Conservation (phyloP, 306 rosid genomes). For the Carpinus viminea region DNA sequence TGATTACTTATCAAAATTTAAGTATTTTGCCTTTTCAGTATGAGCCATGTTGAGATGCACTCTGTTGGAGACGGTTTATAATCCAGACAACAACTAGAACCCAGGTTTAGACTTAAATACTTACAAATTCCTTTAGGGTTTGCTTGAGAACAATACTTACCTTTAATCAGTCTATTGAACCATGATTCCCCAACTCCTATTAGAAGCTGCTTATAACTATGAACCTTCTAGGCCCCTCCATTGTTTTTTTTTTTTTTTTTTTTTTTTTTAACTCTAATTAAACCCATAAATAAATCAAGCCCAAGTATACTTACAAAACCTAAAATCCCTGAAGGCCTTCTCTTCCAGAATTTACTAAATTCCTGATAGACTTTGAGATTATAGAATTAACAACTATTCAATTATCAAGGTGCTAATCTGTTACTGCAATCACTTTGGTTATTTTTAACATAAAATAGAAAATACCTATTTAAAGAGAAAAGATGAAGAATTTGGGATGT, state of each 20-base stretch:
- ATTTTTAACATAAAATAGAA: background rate
- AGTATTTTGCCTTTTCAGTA: no score
- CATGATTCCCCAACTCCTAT: slow-evolving; percentile 1
- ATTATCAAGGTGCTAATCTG: background rate
- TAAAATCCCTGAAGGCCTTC: background rate
- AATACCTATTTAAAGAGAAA: background rate
- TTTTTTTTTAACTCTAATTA: background rate
- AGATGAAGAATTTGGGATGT: background rate
- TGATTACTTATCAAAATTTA: no score
- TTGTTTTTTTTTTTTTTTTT: background rate
- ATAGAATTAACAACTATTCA: background rate
- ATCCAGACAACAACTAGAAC: background rate
- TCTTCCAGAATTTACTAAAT: background rate
- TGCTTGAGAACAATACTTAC: background rate
- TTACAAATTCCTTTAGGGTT: background rate
- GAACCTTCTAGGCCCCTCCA: background rate
- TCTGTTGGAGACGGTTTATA: background rate
- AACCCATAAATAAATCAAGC: background rate
- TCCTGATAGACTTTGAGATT: background rate
- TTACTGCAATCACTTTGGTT: background rate
- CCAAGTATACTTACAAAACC: background rate
- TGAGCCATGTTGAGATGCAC: no score
- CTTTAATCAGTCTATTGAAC: no score
- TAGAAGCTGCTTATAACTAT: background rate
- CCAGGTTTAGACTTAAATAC: background rate